Base-by-base conservation (phyloP, 2,329 filamentous ascomycete genomes). In the Huntiella omanensis region DNA sequence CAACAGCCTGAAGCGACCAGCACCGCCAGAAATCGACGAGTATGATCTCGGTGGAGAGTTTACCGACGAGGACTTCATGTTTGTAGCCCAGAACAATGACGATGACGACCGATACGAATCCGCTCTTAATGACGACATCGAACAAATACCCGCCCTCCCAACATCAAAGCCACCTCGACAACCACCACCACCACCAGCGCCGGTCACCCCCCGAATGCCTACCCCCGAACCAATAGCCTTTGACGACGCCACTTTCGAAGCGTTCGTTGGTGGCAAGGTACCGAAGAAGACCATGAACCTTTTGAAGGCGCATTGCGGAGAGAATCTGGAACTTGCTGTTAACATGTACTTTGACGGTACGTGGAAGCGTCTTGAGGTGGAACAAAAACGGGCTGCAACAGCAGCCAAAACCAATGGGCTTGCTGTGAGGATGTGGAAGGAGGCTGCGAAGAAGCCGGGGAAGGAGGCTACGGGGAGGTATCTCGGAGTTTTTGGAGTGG, bases 401-500 rank as follows among this genome's bases (percentile, higher is more conserved):
- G 13, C 6, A 8, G 19, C 40, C 10, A 42, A 49, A 16, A 42
- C 40, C 36, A 45, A 49, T 16, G 40, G 39, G 1, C 17, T 46
- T 16, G 33, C 46, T 32, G 35, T 47, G 11, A n/a, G 12, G 6
- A n/a, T 46, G 13, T 46, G 38, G 34, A 44, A 39, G 34, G 43
- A 43, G 13, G 6, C 32, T 50, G 8, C 49, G 52, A 33, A 53
- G 51, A 41, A 32, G 12, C 13, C 11, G 4, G 40, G 12, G n/a
- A 41, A 32, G 22, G 4, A 62, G 22, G 4, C 16, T 11, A 34
- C 33, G 11, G 33, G 64, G 46, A 64, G 91, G 55, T 98, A 96
- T 55, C 73, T 96, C 50, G 91, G 91, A 13, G 84, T 86, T 0
- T 91, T 96, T 60, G 91, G 91, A 6, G 86, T 83, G 4, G 84